Evolutionary conservation across 129 eudicot species (phyloP).

Genomic region (Mikania micrantha): DNA sequence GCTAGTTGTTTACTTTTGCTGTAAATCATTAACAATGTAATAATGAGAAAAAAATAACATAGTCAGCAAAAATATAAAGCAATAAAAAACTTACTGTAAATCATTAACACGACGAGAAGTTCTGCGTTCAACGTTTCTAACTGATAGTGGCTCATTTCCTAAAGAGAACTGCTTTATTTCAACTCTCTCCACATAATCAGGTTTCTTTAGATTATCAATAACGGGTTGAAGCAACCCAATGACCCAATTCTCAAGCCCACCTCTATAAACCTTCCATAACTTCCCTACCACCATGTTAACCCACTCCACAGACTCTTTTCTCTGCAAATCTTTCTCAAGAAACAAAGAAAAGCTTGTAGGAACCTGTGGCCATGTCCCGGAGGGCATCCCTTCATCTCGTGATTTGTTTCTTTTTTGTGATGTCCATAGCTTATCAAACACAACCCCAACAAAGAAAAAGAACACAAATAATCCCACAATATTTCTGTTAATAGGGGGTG

Average conservation of each 20-base stretch:
- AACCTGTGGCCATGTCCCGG: constrained; percentile 64
- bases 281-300: constrained; percentile 98
- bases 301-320: constrained; percentile 99
- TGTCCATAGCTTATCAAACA: constrained; percentile 79
- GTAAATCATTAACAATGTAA: not conserved
- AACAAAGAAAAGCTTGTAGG: constrained; percentile 65
- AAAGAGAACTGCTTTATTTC: constrained; percentile 90
- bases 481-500: constrained; percentile 77
- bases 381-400: constrained; percentile 33
- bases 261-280: constrained; percentile 92
- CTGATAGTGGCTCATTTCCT: constrained; percentile 89
- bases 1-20: not conserved
- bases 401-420: constrained; percentile 46
- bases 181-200: constrained; percentile 91
- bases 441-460: constrained; percentile 93
- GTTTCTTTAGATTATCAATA: constrained; percentile 79
- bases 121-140: constrained; percentile 87
- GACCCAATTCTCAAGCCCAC: constrained; percentile 91
- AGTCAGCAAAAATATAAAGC: constrained; percentile 4
- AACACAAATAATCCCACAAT: constrained; percentile 73
- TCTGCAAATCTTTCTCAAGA: constrained; percentile 90
- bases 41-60: not conserved
- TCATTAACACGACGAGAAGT: constrained; percentile 89
- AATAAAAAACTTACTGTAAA: constrained; percentile 79
- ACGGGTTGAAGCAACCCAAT: constrained; percentile 88